phyloP scores from a whole-genome alignment of 148 eudicot species.

The Dianthus caryophyllus region DNA sequence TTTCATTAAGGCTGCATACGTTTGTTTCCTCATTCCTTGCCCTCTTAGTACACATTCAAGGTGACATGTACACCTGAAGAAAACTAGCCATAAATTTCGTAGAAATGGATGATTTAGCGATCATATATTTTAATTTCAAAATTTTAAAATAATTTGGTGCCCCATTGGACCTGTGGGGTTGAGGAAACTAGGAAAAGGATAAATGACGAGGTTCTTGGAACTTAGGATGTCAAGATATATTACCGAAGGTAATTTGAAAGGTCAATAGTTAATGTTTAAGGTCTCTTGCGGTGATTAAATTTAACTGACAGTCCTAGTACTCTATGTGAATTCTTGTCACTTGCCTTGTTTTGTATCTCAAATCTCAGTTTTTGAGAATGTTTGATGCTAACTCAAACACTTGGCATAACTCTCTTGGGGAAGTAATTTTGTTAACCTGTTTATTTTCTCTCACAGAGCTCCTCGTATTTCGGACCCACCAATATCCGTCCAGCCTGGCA shows the following conservation, averaged over 20 bases:
- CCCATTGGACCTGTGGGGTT: background rate
- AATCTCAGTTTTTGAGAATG: background rate
- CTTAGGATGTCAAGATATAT: background rate
- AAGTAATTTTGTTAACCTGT: background rate
- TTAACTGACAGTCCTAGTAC: no score
- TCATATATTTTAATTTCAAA: background rate
- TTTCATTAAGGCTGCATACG: background rate
- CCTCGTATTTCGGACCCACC: slow-evolving; percentile 41
- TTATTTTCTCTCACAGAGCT: slow-evolving; percentile 33
- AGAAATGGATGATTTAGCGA: background rate
- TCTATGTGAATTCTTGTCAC: no score
- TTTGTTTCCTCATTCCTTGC: background rate
- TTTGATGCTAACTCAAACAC: background rate
- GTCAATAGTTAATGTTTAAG: no score
- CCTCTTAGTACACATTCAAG: background rate
- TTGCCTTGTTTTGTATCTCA: background rate
- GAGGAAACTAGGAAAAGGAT: background rate
- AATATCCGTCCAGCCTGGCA: slow-evolving; percentile 36
- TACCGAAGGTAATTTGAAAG: no score
- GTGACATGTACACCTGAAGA: no score
- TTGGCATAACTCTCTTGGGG: background rate
- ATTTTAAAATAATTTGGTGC: background rate
- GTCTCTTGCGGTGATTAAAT: no score
- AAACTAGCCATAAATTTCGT: no score
- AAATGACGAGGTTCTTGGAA: background rate